Evolutionary conservation across 2,329 filamentous ascomycete genomes (phyloP).

Genomic region (Stemphylium lycopersici): DNA sequence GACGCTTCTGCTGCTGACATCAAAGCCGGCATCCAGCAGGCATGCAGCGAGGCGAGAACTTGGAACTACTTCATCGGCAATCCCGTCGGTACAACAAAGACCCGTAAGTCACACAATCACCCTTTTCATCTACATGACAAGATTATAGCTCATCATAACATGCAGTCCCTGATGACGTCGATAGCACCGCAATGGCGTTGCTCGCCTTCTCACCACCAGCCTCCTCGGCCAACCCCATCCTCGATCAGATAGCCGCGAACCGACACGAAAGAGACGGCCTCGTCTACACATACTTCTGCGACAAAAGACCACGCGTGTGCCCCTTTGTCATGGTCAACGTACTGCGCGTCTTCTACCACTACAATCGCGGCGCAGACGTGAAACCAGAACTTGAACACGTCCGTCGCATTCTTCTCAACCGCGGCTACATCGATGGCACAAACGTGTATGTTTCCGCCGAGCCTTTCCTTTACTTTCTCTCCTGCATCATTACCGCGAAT

Average conservation of each 20-base stretch:
- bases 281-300: constrained; percentile 48
- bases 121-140: neutral
- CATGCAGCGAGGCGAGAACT: constrained; percentile 6
- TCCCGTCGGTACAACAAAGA: constrained; percentile 14
- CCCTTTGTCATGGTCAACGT: constrained; percentile 44
- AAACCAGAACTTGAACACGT: constrained; percentile 34
- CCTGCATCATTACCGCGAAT: constrained; percentile 28
- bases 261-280: constrained; percentile 48
- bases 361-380: constrained; percentile 31
- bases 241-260: constrained; percentile 39
- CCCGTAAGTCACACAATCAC: constrained; percentile 10
- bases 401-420: constrained; percentile 14
- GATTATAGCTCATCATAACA: neutral
- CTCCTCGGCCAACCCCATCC: constrained; percentile 4
- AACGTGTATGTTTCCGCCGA: constrained; percentile 43
- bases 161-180: constrained; percentile 41
- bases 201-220: constrained; percentile 26
- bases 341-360: constrained; percentile 40
- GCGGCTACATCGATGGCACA: constrained; percentile 43
- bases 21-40: constrained; percentile 5
- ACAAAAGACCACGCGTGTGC: constrained; percentile 31
- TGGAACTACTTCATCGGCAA: constrained; percentile 40
- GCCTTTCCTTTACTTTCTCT: constrained; percentile 42
- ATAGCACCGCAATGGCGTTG: constrained; percentile 44
- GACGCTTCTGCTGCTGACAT: constrained; percentile 6